Evolutionary conservation across 2,329 filamentous ascomycete genomes (phyloP), one percentile per base, ranked within the genome.

Genomic region (Diaporthe vaccinii): DNA sequence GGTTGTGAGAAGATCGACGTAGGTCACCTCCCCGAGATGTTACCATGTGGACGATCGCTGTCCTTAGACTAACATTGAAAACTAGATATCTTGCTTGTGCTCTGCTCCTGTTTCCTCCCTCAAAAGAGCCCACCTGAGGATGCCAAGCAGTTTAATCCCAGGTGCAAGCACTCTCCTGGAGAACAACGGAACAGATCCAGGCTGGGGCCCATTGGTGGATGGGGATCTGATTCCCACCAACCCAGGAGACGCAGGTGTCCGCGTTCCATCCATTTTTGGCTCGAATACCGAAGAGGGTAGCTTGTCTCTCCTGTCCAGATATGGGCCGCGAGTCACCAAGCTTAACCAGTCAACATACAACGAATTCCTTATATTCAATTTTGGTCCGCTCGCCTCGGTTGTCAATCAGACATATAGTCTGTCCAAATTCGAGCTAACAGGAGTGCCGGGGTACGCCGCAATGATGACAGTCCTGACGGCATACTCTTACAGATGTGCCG

Each of bases 131-230:
- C 31, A 57, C 6, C n/a, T 57, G 22, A 15, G 22, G 15, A 57
- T 70, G 67, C 49, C 67, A 36, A 41, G 22, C 49, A 55, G n/a
- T 9, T 70, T n/a, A 20, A 1, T 44, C 5, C 67, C 49, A 0
- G 34, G 49, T 31, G 67, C 44, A 25, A 57, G 51, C 67, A 70
- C 34, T n/a, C 67, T 70, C 15, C n/a, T 57, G 49, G 67, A 70
- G 51, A 28, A 70, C 12, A 31, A 51, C 36, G 51, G 67, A 22
- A 57, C 67, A 14, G 51, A 34, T 25, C 67, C 49, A 28, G 67
- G 49, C n/a, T 70, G 67, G 51, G 67, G 49, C 12, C 34, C 67
- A 7, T 41, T 70, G 34, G 44, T 69, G 3, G 65, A 69, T n/a
- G 65, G 65, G 14, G 6, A 31, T 14, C 34, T 70, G 14, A 70